Evolutionary conservation across 2,329 filamentous ascomycete genomes (phyloP), one percentile per base, ranked within the genome.

Genomic region (Fusarium pseudonygamai): DNA sequence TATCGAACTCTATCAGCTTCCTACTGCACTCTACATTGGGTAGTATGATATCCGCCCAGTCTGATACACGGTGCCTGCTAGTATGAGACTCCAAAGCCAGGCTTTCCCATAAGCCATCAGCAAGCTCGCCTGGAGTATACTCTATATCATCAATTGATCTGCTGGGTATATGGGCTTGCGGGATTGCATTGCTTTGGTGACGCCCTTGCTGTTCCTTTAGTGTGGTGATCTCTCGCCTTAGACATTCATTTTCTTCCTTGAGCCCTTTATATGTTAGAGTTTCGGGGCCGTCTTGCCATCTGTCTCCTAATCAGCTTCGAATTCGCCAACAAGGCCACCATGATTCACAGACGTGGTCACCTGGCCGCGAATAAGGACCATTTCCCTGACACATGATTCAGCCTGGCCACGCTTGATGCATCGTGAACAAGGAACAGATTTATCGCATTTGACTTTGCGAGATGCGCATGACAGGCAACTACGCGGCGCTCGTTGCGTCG

Each of bases 351-450:
- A 59, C 42, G 56, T 50, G 20, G 43, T 59, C 11, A 52, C 43
- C 16, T 50, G 42, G 43, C 56, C 56, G 8, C 56, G 32, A 20
- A 59, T 28, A 5, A 52, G 15, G 26, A 59, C 56, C 43, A 52
- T 59, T 24, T 59, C 56, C 5, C 56, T 37, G 6, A 52, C 32
- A 14, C 32, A 59, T 10, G 56, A 28, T 28, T 37, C 26, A 7
- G 43, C 56, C 16, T 59, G 32, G 11, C 56, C 56, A n/a, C 43
- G 34, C 32, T 52, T 59, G 20, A 59, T 49, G 32, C 56, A 59
- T 4, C 20, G 32, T 15, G 56, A 59, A 7, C 56, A 59, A 13
- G 56, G 56, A 18, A 59, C 32, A 3, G 43, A 52, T 52, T 59
- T 59, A 20, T 59, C 24, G 24, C 43, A 59, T 39, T 26, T 59